Evolutionary conservation across 768 basidiomycete genomes (phyloP).

Genomic region (Lactarius sanguifluus): DNA sequence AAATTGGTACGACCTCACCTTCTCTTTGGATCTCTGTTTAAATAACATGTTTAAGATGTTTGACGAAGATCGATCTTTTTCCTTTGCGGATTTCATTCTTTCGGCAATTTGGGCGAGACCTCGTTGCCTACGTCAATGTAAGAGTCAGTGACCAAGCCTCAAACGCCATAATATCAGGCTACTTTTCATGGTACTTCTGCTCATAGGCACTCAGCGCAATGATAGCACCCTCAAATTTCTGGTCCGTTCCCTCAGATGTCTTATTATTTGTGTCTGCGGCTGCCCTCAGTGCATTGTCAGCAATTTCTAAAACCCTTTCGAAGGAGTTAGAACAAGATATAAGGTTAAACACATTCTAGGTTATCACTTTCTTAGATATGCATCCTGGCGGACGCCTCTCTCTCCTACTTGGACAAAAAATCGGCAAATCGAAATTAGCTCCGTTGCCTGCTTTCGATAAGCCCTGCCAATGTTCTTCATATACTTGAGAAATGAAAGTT

Average conservation of each 20-base stretch:
- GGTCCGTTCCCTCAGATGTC: background rate
- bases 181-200: background rate
- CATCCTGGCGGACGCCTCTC: background rate
- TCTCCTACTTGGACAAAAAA: background rate
- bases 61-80: background rate
- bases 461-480: slow-evolving; percentile 10
- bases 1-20: background rate
- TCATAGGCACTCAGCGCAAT: background rate
- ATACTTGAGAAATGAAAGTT: background rate
- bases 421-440: slow-evolving; percentile 10
- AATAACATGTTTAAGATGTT: background rate
- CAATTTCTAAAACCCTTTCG: slow-evolving; percentile 2
- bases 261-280: background rate
- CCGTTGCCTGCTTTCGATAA: slow-evolving; percentile 13
- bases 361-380: background rate
- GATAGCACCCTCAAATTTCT: background rate
- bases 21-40: background rate
- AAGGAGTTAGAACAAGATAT: background rate
- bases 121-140: too few species aligned
- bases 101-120: too few species aligned
- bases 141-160: background rate
- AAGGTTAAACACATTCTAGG: background rate
- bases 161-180: background rate
- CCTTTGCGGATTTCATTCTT: background rate
- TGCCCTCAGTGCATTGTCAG: slow-evolving; percentile 4